Conservation (phyloP, 129 eudicot species). For the Artemisia tridentata region DNA sequence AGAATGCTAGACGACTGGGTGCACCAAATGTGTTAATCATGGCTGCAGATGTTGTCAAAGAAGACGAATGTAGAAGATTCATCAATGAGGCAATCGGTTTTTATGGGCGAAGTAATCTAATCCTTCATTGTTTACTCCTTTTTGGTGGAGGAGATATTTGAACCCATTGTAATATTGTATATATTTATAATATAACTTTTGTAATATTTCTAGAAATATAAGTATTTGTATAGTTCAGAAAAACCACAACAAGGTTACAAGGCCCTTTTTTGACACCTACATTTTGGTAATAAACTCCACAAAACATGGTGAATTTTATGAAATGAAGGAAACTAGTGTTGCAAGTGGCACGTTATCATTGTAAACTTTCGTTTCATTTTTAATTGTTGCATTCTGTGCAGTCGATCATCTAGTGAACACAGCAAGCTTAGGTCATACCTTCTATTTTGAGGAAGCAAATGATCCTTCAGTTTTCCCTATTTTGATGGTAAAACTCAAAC, state of each 20-base stretch:
- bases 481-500: conserved; percentile 62
- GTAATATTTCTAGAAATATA: too few species aligned
- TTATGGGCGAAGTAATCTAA: conserved; percentile 65
- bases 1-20: conserved; percentile 71
- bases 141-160: too few species aligned
- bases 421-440: conserved; percentile 91
- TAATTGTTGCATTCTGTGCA: conserved; percentile 33
- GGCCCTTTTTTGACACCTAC: too few species aligned
- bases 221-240: too few species aligned
- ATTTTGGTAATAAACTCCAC: too few species aligned
- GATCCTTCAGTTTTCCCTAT: conserved; percentile 79
- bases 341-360: neutral
- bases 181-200: too few species aligned
- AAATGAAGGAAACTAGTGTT: neutral
- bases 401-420: conserved; percentile 95
- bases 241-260: too few species aligned
- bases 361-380: neutral
- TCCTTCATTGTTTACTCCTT: neutral
- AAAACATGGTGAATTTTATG: neutral
- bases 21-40: conserved; percentile 67
- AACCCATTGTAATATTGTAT: too few species aligned
- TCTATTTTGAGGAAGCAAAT: conserved; percentile 91
- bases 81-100: conserved; percentile 54
- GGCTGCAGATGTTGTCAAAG: conserved; percentile 98
- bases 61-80: conserved; percentile 86